A percentile compares a stretch with the other conserved stretches of the same genome.
Conservation (phyloP, 768 basidiomycete genomes). For the Dacryopinax primogenitus region DNA sequence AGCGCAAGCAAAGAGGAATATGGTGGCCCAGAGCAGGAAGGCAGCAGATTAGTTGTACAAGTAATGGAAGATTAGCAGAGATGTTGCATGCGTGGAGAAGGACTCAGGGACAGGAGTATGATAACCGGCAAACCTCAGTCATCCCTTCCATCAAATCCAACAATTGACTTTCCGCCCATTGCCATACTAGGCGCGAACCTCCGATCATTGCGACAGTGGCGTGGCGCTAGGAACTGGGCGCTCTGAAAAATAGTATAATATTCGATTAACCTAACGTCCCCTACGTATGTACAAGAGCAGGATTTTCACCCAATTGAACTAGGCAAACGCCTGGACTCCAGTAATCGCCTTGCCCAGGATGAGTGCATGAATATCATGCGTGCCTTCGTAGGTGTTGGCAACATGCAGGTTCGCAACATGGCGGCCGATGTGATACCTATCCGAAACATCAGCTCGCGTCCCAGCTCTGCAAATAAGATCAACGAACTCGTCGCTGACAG, state of each 20-base stretch:
- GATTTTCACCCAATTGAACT: not conserved
- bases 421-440: conserved; percentile 81
- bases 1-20: not conserved
- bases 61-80: not conserved
- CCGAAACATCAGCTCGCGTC: not conserved
- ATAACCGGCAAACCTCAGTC: not conserved
- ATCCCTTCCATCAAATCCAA: not conserved
- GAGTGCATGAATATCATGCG: conserved; percentile 75
- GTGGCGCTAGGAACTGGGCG: too few species aligned
- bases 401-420: conserved; percentile 92
- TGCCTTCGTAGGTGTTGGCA: conserved; percentile 91
- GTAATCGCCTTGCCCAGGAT: conserved; percentile 91
- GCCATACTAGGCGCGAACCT: too few species aligned
- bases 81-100: not conserved
- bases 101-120: not conserved
- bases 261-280: not conserved
- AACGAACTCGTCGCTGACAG: conserved; percentile 77
- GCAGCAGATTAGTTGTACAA: not conserved
- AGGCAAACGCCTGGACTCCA: conserved; percentile 68
- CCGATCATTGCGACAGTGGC: too few species aligned
- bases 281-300: not conserved
- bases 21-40: not conserved
- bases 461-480: not conserved
- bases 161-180: too few species aligned
- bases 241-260: not conserved